These are phyloP conservation scores for Calonectria pteridis DNA, from an alignment of 2,329 filamentous ascomycete genomes.

Conservation along the genomic window DNA sequence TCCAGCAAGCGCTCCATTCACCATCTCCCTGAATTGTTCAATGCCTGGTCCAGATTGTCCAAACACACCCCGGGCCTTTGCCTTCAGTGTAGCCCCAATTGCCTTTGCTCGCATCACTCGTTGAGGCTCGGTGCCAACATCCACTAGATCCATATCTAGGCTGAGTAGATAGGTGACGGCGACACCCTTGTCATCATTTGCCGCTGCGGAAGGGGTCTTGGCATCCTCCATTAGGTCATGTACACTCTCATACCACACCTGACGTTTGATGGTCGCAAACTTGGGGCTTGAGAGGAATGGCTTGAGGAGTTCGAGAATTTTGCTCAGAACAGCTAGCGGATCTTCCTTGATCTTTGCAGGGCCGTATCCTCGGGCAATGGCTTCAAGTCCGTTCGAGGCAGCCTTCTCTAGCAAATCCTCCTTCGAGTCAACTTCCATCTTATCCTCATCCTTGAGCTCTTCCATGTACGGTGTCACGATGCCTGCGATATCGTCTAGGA, in stretches of 20 bases:
- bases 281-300: slow-evolving; percentile 55
- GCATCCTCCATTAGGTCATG: slow-evolving; percentile 61
- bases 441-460: slow-evolving; percentile 67
- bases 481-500: slow-evolving; percentile 75
- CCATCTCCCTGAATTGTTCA: slow-evolving; percentile 48
- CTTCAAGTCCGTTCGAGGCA: slow-evolving; percentile 64
- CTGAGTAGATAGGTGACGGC: slow-evolving; percentile 58
- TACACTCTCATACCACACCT: slow-evolving; percentile 66
- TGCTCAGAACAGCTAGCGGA: slow-evolving; percentile 53
- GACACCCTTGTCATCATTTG: slow-evolving; percentile 36
- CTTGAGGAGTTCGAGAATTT: slow-evolving; percentile 55
- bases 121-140: slow-evolving; percentile 65
- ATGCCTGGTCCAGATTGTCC: slow-evolving; percentile 44
- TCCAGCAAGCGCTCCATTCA: slow-evolving; percentile 50
- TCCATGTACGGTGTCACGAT: slow-evolving; percentile 75
- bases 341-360: slow-evolving; percentile 53
- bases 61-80: slow-evolving; percentile 59
- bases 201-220: slow-evolving; percentile 32
- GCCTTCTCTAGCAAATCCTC: slow-evolving; percentile 59
- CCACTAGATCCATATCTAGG: slow-evolving; percentile 60
- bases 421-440: slow-evolving; percentile 77
- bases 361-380: slow-evolving; percentile 63
- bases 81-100: slow-evolving; percentile 55
- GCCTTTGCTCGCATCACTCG: slow-evolving; percentile 62
- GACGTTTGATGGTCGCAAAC: slow-evolving; percentile 59